Percentiles rank a stretch among this genome's conserved stretches.
Evolutionary conservation across 2,329 filamentous ascomycete species (phyloP).

Genomic region (Epichloe hybrida): DNA sequence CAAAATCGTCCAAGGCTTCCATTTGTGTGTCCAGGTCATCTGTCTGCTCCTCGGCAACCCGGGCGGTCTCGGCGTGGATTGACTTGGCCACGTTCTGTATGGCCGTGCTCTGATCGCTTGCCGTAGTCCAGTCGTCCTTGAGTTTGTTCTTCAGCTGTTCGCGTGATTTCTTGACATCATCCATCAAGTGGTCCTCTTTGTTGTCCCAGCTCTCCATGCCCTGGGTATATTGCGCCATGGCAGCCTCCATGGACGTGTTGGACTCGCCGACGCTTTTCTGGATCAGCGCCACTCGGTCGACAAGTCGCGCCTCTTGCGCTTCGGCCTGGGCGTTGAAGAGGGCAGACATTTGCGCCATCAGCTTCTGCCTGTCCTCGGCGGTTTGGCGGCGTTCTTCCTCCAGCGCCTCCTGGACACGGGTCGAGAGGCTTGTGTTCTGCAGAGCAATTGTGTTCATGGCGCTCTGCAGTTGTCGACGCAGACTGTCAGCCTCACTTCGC

Average conservation of each 20-base stretch:
- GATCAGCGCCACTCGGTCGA: slow-evolving; percentile 46
- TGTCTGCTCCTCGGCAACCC: slow-evolving; percentile 82
- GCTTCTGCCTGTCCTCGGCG: slow-evolving; percentile 55
- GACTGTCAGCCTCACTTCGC: slow-evolving; percentile 57
- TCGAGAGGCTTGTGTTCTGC: slow-evolving; percentile 53
- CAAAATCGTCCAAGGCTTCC: slow-evolving; percentile 79
- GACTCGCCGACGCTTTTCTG: slow-evolving; percentile 51
- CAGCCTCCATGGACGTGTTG: slow-evolving; percentile 49
- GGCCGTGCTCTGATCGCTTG: slow-evolving; percentile 66
- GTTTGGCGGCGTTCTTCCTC: slow-evolving; percentile 64
- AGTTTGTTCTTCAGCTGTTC: slow-evolving; percentile 70
- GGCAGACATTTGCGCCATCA: slow-evolving; percentile 65
- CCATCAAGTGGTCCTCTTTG: slow-evolving; percentile 54
- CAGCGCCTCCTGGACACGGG: slow-evolving; percentile 53
- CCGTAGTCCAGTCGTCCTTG: slow-evolving; percentile 72
- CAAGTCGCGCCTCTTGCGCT: slow-evolving; percentile 57
- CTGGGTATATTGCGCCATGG: slow-evolving; percentile 50
- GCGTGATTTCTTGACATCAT: slow-evolving; percentile 57
- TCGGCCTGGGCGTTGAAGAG: slow-evolving; percentile 65
- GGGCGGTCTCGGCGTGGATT: slow-evolving; percentile 80
- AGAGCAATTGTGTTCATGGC: slow-evolving; percentile 56
- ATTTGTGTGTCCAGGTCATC: slow-evolving; percentile 79
- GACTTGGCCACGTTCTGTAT: slow-evolving; percentile 75
- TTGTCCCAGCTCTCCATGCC: slow-evolving; percentile 64
- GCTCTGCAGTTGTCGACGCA: slow-evolving; percentile 57